Evolutionary conservation across 75 land plant genomes (phyloP), one percentile per base, ranked within the genome.

Genomic region (Pinus taeda): DNA sequence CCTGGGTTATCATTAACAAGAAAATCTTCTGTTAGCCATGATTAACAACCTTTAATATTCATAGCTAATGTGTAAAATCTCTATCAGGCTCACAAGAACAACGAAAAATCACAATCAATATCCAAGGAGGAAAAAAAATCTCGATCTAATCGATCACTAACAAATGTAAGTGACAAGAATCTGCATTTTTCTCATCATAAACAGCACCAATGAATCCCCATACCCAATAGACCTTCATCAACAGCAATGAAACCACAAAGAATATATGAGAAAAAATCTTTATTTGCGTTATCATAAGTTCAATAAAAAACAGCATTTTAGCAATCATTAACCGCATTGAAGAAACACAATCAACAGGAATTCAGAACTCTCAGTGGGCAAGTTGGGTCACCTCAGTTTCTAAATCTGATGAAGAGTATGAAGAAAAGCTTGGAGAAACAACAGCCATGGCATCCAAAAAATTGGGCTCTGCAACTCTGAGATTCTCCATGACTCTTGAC

Each of bases 371-470:
- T 37, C 6, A 24, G 45, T 39, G 45, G 24, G 21, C 2, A 30
- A 57, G 33, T 73, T 73, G 17, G 24, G 49, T 22, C 56, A 87
- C 92, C 90, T 88, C 92, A 36, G 92, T 88, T 73, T 90, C 90
- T 75, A 90, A 85, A 85, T 59, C 26, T 26, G 26, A 26, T 26
- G 92, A 85, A 78, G 86, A 90, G 45, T 78, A 21, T 49, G 90
- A 85, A 45, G 92, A 88, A 64, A 71, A 75, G 39, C 88, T 79
- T 36, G 92, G 87, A 14, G 92, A 87, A 1, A 86, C 71, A 15
- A 11, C 49, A 20, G 20, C 39, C 71, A 67, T 67, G 71, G 45
- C 71, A 39, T 67, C 71, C 22, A 37, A 18, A 37, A 37, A 17
- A 67, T 37, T 39, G 22, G 71, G 21, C 71, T 67, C 49, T 67